phyloP scores from a whole-genome alignment of 2,329 filamentous ascomycete species.

The Ophiostoma sp. region DNA sequence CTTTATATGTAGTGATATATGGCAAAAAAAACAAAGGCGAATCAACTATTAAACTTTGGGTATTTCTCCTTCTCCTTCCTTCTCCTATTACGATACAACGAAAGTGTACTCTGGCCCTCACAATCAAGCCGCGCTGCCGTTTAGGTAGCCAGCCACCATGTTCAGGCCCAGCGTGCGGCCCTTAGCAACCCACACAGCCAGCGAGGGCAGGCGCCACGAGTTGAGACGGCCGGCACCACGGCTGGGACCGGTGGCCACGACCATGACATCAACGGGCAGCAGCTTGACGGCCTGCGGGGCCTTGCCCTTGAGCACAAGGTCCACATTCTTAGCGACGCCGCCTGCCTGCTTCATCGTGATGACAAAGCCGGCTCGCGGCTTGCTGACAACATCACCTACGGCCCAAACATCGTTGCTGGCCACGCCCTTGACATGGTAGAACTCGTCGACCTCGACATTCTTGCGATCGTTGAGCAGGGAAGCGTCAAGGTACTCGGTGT shows the following conservation, averaged over 20 bases:
- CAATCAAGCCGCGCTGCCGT: slow-evolving; percentile 46
- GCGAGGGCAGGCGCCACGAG: slow-evolving; percentile 50
- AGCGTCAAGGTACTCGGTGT: slow-evolving; percentile 53
- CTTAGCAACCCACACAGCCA: slow-evolving; percentile 54
- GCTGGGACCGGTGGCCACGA: slow-evolving; percentile 51
- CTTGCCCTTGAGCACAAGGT: slow-evolving; percentile 49
- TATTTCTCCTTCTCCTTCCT: not conserved
- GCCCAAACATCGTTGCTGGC: slow-evolving; percentile 50
- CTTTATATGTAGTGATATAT: not conserved
- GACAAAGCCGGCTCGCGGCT: slow-evolving; percentile 48
- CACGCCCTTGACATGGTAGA: slow-evolving; percentile 48
- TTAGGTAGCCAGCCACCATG: slow-evolving; percentile 47
- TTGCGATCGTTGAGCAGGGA: slow-evolving; percentile 46
- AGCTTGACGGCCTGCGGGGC: slow-evolving; percentile 47
- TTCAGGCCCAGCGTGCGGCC: slow-evolving; percentile 51
- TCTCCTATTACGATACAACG: not conserved
- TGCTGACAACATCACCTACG: slow-evolving; percentile 54
- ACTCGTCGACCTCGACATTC: slow-evolving; percentile 54
- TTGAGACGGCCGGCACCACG: slow-evolving; percentile 51
- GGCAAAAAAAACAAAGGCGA: not conserved
- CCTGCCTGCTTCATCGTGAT: slow-evolving; percentile 54
- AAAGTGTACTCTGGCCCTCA: not conserved
- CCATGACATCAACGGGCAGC: slow-evolving; percentile 50
- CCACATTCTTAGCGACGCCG: slow-evolving; percentile 56
- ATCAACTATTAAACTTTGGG: not conserved